phyloP scores from a whole-genome alignment of 2,329 filamentous ascomycete genomes.

The Botrytis pseudocinerea region DNA sequence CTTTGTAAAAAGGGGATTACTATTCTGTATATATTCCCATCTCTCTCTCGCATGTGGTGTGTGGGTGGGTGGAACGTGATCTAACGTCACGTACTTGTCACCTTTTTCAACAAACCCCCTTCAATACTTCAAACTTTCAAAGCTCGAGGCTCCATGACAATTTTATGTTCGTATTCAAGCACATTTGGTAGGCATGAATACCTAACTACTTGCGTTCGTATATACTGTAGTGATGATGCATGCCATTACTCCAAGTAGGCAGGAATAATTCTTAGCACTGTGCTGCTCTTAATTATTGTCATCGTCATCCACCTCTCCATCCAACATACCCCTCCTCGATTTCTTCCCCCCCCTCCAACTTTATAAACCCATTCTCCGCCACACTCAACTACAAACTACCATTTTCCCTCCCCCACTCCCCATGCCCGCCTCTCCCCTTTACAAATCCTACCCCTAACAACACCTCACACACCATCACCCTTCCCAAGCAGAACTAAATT shows the following conservation, averaged over 20 bases:
- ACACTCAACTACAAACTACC: background rate
- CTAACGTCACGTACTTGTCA: no score
- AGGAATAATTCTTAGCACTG: background rate
- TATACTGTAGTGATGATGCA: background rate
- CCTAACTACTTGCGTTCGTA: background rate
- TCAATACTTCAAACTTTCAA: background rate
- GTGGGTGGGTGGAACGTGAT: no score
- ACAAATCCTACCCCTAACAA: background rate
- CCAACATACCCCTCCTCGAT: no score
- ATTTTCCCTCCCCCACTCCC: background rate
- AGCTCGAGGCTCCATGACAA: background rate
- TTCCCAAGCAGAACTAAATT: conserved; percentile 66
- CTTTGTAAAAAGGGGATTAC: no score
- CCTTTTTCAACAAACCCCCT: no score
- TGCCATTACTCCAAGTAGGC: background rate
- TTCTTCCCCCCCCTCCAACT: accelerated
- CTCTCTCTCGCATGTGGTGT: no score
- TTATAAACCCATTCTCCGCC: background rate
- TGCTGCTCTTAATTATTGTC: background rate
- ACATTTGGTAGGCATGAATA: background rate
- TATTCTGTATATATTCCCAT: no score
- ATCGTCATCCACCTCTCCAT: background rate
- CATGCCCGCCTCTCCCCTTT: background rate
- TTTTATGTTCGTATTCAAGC: background rate
- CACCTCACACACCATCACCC: conserved; percentile 24